Conservation (phyloP, 305 asterid genomes). For the Fraxinus floribunda region DNA sequence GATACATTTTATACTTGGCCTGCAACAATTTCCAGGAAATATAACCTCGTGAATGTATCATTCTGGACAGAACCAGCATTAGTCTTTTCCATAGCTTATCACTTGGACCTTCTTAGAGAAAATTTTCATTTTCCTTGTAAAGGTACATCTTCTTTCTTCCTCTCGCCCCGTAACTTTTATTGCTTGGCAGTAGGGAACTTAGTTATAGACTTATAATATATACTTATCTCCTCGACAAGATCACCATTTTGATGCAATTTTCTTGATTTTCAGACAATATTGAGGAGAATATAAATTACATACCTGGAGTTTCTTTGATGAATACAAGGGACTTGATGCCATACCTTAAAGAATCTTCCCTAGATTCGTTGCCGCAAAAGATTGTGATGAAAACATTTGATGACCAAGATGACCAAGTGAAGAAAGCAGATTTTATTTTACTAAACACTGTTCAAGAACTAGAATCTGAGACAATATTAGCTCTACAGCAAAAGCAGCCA, state of each 20-base stretch:
- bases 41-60: slow-evolving; percentile 44
- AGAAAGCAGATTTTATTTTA: slow-evolving; percentile 45
- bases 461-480: slow-evolving; percentile 37
- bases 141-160: slow-evolving; percentile 25
- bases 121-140: slow-evolving; percentile 43
- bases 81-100: slow-evolving; percentile 40
- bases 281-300: slow-evolving; percentile 37
- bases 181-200: neutral
- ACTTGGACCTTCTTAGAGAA: slow-evolving; percentile 39
- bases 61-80: slow-evolving; percentile 59
- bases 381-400: slow-evolving; percentile 31
- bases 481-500: slow-evolving; percentile 40
- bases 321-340: slow-evolving; percentile 43
- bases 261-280: slow-evolving; percentile 28
- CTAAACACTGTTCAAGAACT: slow-evolving; percentile 57
- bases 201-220: neutral
- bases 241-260: neutral
- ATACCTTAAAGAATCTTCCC: slow-evolving; percentile 33
- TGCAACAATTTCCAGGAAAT: slow-evolving; percentile 37
- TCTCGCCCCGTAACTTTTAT: slow-evolving; percentile 18
- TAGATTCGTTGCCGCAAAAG: slow-evolving; percentile 21
- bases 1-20: slow-evolving; percentile 48
- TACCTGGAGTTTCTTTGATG: slow-evolving; percentile 46
- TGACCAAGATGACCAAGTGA: slow-evolving; percentile 23
- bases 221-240: neutral